Base-by-base conservation (phyloP, 2,329 filamentous ascomycete genomes). In the Neobulgaria alba region DNA sequence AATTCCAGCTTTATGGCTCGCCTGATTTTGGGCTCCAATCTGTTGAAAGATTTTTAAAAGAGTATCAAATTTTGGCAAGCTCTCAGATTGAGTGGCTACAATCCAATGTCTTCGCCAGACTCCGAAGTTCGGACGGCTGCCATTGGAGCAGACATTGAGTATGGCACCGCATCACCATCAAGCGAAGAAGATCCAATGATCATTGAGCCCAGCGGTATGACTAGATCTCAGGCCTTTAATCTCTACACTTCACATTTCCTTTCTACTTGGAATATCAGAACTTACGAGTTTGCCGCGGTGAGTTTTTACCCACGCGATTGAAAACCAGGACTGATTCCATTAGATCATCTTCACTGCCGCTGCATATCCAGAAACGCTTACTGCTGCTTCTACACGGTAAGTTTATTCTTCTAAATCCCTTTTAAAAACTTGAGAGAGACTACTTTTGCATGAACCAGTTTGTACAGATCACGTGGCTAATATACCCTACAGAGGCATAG, bases 191-290 rank as follows among this genome's bases (percentile, higher is more conserved):
- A 26, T 7, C 12, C 23, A 7, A 26, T 12, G 7, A 26, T 26
- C 7, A 12, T 26, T 3, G 33, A 41, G 31, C 17, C 33, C 16
- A 10, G 31, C 32, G 43, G 50, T 10, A 57, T 64, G 45, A 61
- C 54, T 10, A 56, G 51, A 46, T 47, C 58, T 4, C 63, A 65
- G 38, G 62, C 63, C 4, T 51, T 53, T 29, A 61, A 61, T 40
- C 53, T 75, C 5, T 77, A 75, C 45, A 54, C 67, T 15, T 74
- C 69, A 15, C 72, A 77, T 54, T 67, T 69, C 38, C 61, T 76
- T 4, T 75, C 73, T 12, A 71, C 71, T 29, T 76, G 71, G 72
- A 77, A 75, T 54, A 67, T 70, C 4, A 66, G 73, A 33, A 65
- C 67, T 36, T 77, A 54, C 43, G 54, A 57, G 43, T 57, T 57